phyloP scores from a whole-genome alignment of 495 filamentous ascomycete species.

The Mycothermus thermophilus region DNA sequence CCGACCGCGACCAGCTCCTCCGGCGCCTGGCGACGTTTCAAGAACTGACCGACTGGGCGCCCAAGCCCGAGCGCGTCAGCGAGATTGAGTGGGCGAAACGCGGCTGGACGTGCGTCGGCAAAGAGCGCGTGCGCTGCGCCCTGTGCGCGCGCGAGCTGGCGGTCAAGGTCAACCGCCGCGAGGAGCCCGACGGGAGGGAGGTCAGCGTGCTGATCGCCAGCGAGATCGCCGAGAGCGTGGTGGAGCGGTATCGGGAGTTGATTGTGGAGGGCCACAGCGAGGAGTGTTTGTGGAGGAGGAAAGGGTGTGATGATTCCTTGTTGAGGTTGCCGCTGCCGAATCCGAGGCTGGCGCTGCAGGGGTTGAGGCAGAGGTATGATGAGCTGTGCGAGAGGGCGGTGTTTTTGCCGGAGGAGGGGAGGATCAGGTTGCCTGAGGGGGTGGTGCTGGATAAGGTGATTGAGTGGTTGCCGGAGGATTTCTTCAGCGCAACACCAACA shows the following conservation, averaged over 20 bases:
- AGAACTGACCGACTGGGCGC: conserved; percentile 76
- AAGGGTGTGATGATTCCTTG: conserved; percentile 64
- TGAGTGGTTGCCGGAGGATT: conserved; percentile 31
- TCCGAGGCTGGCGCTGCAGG: conserved; percentile 38
- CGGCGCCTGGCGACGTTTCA: conserved; percentile 74
- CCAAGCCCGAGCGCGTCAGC: conserved; percentile 64
- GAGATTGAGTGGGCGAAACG: conserved; percentile 93
- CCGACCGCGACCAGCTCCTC: conserved; percentile 72
- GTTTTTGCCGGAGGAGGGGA: conserved; percentile 40
- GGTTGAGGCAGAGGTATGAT: conserved; percentile 47
- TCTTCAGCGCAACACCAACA: conserved; percentile 30
- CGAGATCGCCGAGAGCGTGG: conserved; percentile 51
- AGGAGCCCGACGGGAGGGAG: conserved; percentile 51
- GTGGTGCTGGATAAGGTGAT: conserved; percentile 37
- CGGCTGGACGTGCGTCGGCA: conserved; percentile 77
- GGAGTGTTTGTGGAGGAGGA: conserved; percentile 72
- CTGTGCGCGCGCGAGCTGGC: conserved; percentile 71
- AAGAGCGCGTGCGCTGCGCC: conserved; percentile 68
- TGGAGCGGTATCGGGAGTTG: conserved; percentile 59
- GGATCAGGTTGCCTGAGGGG: conserved; percentile 32
- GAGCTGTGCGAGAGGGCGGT: conserved; percentile 32
- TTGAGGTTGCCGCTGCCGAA: conserved; percentile 42
- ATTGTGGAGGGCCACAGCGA: conserved; percentile 68
- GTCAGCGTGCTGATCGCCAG: conserved; percentile 33
- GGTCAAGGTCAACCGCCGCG: conserved; percentile 60